Evolutionary conservation across 176 grass and related monocot species (phyloP).

Genomic region (Eragrostis curvula): DNA sequence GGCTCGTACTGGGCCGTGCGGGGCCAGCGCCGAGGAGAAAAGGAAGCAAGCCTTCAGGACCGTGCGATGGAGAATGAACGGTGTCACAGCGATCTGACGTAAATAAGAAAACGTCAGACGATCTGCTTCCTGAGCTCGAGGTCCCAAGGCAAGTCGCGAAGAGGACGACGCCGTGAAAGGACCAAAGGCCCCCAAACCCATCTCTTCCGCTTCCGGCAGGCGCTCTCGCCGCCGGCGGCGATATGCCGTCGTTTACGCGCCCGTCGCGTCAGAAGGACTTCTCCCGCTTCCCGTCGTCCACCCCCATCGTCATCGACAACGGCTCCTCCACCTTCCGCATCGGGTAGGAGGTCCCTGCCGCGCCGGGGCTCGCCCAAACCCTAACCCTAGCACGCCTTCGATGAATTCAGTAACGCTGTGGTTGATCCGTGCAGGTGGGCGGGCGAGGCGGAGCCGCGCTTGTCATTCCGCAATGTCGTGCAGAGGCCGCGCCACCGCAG

Average conservation of each 20-base stretch:
- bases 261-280: slow-evolving; percentile 69
- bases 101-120: too few species aligned
- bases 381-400: slow-evolving; percentile 38
- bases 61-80: too few species aligned
- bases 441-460: slow-evolving; percentile 84
- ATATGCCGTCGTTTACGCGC: slow-evolving; percentile 38
- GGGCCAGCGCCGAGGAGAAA: too few species aligned
- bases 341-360: slow-evolving; percentile 52
- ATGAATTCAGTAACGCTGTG: neutral
- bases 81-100: too few species aligned
- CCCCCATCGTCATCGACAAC: slow-evolving; percentile 96
- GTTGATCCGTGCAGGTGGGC: slow-evolving; percentile 73
- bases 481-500: slow-evolving; percentile 87
- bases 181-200: slow-evolving; percentile 1
- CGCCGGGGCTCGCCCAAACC: slow-evolving; percentile 33
- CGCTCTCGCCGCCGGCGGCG: neutral
- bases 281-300: slow-evolving; percentile 54
- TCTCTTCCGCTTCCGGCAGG: slow-evolving; percentile 27
- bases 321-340: slow-evolving; percentile 87
- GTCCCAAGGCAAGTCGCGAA: slow-evolving; percentile 23
- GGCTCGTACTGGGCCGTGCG: too few species aligned
- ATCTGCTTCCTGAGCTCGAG: slow-evolving; percentile 5
- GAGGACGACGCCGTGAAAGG: slow-evolving; percentile 34
- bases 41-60: too few species aligned
- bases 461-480: slow-evolving; percentile 81